These are phyloP conservation scores for Lyophyllum semitale DNA, from an alignment of 768 basidiomycete genomes.

Conservation along the genomic window DNA sequence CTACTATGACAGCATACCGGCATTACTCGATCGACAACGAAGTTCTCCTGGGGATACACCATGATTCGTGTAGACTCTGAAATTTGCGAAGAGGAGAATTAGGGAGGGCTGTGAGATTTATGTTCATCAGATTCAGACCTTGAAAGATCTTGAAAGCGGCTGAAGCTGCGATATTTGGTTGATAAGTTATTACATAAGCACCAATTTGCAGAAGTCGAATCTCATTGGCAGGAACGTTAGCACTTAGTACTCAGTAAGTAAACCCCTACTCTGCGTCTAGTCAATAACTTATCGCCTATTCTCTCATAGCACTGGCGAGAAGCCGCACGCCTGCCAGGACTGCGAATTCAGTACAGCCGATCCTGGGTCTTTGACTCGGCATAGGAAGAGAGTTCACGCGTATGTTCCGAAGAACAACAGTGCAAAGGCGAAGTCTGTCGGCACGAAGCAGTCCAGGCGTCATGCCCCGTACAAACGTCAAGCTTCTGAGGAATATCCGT, in stretches of 20 bases:
- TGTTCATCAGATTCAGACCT: too few relatives aligned
- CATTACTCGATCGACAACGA: too few relatives aligned
- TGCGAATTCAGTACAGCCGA: slow-evolving; percentile 30
- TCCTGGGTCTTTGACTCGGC: slow-evolving; percentile 30
- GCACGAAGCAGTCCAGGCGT: slow-evolving; percentile 4
- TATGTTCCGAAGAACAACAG: slow-evolving; percentile 17
- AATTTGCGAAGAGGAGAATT: too few relatives aligned
- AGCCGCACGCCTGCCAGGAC: slow-evolving; percentile 25
- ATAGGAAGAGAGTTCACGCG: slow-evolving; percentile 30
- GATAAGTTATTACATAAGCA: too few relatives aligned
- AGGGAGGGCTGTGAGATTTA: too few relatives aligned
- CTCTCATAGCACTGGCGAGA: slow-evolving; percentile 27
- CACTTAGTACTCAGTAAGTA: slow-evolving; percentile 30
- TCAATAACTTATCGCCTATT: not conserved
- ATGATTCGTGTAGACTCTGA: too few relatives aligned
- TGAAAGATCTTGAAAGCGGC: too few relatives aligned
- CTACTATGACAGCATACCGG: too few relatives aligned
- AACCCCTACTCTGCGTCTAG: not conserved
- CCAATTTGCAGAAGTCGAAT: slow-evolving; percentile 33
- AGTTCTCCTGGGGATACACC: too few relatives aligned
- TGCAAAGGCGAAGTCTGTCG: not conserved
- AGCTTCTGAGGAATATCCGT: not conserved
- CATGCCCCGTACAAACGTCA: slow-evolving; percentile 10
- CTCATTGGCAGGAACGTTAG: slow-evolving; percentile 35
- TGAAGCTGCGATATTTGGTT: too few relatives aligned